Evolutionary conservation across 805 yeast genomes (phyloP).

Genomic region (Lipomyces japonicus): DNA sequence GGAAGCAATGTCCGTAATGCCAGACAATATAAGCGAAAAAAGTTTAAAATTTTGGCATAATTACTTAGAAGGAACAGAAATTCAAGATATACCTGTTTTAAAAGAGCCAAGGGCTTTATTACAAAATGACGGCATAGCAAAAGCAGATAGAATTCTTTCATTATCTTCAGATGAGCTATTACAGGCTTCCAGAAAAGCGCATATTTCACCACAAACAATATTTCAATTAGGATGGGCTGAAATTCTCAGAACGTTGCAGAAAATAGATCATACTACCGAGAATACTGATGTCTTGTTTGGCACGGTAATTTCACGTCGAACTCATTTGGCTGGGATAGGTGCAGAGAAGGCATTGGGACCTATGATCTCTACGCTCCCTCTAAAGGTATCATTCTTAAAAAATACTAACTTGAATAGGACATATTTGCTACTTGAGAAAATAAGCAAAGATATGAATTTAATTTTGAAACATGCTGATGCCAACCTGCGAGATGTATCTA

Average conservation of each 20-base stretch:
- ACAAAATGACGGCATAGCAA: neutral
- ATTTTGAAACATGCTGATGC: conserved; percentile 7
- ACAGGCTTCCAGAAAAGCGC: neutral
- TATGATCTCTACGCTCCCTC: conserved; percentile 14
- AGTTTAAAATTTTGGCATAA: conserved; percentile 8
- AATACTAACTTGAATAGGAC: neutral
- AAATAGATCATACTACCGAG: neutral
- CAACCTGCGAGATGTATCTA: conserved; percentile 2
- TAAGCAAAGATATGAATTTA: neutral
- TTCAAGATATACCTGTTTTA: conserved; percentile 1
- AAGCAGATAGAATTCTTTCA: neutral
- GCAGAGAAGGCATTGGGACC: conserved; percentile 15
- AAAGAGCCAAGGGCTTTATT: neutral
- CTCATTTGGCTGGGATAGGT: conserved; percentile 2
- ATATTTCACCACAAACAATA: conserved; percentile 18
- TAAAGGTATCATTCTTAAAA: conserved; percentile 3
- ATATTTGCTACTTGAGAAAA: neutral
- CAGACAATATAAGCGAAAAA: neutral
- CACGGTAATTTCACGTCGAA: conserved; percentile 22
- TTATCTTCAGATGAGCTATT: neutral
- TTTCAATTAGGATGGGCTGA: conserved; percentile 27
- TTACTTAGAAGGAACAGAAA: conserved; percentile 1
- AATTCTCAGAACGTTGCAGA: conserved; percentile 4
- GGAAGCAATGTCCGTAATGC: conserved; percentile 4
- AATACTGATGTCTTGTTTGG: conserved; percentile 27